Percentiles rank a stretch among this genome's conserved stretches.
Evolutionary conservation across 164 flowering plant genomes (phyloP).

Genomic region (Warburgia ugandensis): DNA sequence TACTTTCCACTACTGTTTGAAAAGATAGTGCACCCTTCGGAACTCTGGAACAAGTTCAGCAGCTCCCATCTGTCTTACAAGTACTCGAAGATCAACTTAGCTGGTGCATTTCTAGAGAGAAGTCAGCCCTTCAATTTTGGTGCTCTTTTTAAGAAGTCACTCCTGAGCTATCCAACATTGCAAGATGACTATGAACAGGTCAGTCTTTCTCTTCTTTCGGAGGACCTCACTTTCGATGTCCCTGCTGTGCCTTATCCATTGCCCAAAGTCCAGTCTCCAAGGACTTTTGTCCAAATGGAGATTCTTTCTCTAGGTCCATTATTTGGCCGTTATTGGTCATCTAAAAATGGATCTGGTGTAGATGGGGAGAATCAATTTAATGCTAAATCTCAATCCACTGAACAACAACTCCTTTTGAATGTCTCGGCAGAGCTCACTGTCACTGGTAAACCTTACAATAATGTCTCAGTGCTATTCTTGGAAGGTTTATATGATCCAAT

Average conservation of each 20-base stretch:
- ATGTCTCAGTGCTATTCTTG: constrained; percentile 45
- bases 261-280: constrained; percentile 17
- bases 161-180: constrained; percentile 54
- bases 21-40: constrained; percentile 37
- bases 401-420: constrained; percentile 69
- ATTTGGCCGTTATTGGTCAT: constrained; percentile 52
- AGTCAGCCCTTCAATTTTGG: constrained; percentile 51
- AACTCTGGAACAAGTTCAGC: constrained; percentile 40
- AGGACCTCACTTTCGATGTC: constrained; percentile 63
- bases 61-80: constrained; percentile 35
- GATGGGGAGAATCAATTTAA: constrained; percentile 30
- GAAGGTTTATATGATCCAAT: constrained; percentile 78
- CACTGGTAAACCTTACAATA: constrained; percentile 28
- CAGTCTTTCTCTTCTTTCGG: constrained; percentile 60
- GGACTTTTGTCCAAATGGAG: constrained; percentile 41
- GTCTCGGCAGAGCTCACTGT: constrained; percentile 70
- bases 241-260: constrained; percentile 39
- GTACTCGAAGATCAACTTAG: constrained; percentile 49
- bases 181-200: constrained; percentile 27
- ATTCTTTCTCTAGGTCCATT: constrained; percentile 63
- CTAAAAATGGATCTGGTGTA: constrained; percentile 16
- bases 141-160: constrained; percentile 53
- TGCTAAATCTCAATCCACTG: constrained; percentile 44
- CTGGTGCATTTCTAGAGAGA: constrained; percentile 54
- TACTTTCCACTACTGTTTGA: constrained; percentile 65